Evolutionary conservation across 176 grass and related monocot species (phyloP).

Genomic region (Saccharum spontaneum): DNA sequence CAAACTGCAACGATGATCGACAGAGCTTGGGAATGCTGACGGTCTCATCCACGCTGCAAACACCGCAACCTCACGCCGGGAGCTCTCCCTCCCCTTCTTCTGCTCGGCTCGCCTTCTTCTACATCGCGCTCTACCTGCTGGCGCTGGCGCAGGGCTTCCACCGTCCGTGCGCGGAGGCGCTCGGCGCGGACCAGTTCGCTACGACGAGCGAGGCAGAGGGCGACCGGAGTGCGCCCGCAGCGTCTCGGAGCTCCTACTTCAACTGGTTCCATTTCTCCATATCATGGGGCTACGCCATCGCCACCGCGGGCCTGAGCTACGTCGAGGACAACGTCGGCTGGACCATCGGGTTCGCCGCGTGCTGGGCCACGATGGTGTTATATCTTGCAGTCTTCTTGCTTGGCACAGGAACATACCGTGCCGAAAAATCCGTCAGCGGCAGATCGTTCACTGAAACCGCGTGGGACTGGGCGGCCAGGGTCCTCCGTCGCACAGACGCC

Average conservation of each 20-base stretch:
- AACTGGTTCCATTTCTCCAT: conserved; percentile 81
- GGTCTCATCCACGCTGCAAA: conserved; percentile 36
- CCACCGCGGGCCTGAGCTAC: conserved; percentile 38
- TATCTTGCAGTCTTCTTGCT: conserved; percentile 44
- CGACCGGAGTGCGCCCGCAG: not conserved
- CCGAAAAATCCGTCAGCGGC: not conserved
- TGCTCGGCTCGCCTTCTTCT: conserved; percentile 30
- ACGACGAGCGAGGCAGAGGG: not conserved
- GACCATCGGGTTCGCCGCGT: conserved; percentile 51
- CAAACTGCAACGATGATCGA: not conserved
- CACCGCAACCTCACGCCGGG: not conserved
- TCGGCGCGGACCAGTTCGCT: conserved; percentile 72
- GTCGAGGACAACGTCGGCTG: conserved; percentile 70
- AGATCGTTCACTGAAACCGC: not conserved
- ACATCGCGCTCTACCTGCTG: conserved; percentile 51
- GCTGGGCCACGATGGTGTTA: conserved; percentile 41
- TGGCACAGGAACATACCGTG: conserved; percentile 34
- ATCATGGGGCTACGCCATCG: conserved; percentile 35
- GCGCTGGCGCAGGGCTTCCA: conserved; percentile 67
- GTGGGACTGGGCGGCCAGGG: not conserved
- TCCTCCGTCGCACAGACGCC: not conserved
- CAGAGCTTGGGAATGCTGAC: conserved; percentile 71
- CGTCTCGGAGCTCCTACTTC: conserved; percentile 65
- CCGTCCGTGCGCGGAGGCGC: conserved; percentile 51
- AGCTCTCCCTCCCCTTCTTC: not conserved